Percentiles rank a stretch among this genome's conserved stretches.
Evolutionary conservation across 2,329 filamentous ascomycete species (phyloP).

Genomic region (Pochonia chlamydosporia): DNA sequence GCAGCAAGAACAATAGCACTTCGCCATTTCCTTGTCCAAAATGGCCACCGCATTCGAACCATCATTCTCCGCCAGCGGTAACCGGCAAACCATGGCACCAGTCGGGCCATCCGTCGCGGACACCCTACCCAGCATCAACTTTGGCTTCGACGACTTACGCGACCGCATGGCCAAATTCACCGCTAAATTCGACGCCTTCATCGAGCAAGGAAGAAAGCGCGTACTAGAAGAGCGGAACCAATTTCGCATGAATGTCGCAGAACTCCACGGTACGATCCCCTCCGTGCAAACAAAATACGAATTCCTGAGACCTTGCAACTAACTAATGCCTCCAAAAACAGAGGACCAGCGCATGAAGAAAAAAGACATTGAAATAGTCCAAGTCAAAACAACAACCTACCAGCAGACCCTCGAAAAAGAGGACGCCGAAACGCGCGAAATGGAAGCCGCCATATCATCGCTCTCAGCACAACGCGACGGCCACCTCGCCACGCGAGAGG

Average conservation of each 20-base stretch:
- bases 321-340: constrained; percentile 29
- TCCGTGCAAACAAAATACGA: neutral
- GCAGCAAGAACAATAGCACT: neutral
- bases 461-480: constrained; percentile 55
- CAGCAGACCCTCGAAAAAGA: constrained; percentile 73
- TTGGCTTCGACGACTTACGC: constrained; percentile 92
- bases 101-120: constrained; percentile 64
- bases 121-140: constrained; percentile 82
- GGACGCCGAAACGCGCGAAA: constrained; percentile 69
- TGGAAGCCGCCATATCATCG: constrained; percentile 56
- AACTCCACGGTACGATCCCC: constrained; percentile 67
- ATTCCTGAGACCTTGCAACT: neutral
- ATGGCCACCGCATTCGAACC: constrained; percentile 63
- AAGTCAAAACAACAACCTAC: constrained; percentile 64
- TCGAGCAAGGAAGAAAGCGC: constrained; percentile 82
- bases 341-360: constrained; percentile 90
- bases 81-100: constrained; percentile 52
- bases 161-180: constrained; percentile 94
- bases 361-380: constrained; percentile 77
- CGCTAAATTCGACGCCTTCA: constrained; percentile 84
- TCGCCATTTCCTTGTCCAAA: no score
- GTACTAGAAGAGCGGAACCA: constrained; percentile 91
- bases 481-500: constrained; percentile 51
- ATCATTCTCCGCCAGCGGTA: constrained; percentile 59
- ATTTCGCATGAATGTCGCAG: constrained; percentile 83